Evolutionary conservation across 2,329 filamentous ascomycete species (phyloP), one percentile per base, ranked within the genome.

Genomic region (Scortechinia acanthostroma): DNA sequence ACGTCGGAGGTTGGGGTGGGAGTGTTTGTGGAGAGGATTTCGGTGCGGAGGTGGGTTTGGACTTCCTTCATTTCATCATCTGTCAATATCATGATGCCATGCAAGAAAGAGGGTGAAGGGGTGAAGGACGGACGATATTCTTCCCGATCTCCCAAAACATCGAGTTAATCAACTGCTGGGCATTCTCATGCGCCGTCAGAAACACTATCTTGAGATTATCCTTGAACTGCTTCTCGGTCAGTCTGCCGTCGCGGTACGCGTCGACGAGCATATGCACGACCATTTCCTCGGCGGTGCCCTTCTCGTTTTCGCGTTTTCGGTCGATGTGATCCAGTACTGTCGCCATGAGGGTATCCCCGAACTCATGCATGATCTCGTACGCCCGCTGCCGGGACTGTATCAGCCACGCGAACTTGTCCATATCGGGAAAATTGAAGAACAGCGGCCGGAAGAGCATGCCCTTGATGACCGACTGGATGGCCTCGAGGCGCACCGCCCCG

Each of bases 161-260:
- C 1, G 59, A 65, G 14, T 57, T 59, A 16, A 67, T 54, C 16
- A 60, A 52, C 45, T 62, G 53, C 51, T 68, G 64, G 1, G 62
- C 58, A 45, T 69, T 69, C 50, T 69, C 65, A 44, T 69, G 65
- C 0, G 63, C 63, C 0, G 65, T 65, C 14, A 69, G 55, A 42
- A 66, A 68, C 1, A 58, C 52, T 14, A 68, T 59, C 25, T 63
- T 65, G 16, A 64, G 47, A 35, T 69, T 69, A 43, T 66, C 60
- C 15, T 62, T 57, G 47, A 66, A 60, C 43, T 68, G 63, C 44
- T 60, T 57, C 45, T 66, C 60, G 4, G 50, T 59, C 25, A 58
- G 54, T 15, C 46, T 35, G 3, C 57, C 56, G 3, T 42, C 46
- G n/a, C 57, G 43, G n/a, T 59, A 50, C 10, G 50, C 46, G 15